These are phyloP conservation scores for Linum tenue DNA, from an alignment of 345 rosid species.

Conservation along the genomic window DNA sequence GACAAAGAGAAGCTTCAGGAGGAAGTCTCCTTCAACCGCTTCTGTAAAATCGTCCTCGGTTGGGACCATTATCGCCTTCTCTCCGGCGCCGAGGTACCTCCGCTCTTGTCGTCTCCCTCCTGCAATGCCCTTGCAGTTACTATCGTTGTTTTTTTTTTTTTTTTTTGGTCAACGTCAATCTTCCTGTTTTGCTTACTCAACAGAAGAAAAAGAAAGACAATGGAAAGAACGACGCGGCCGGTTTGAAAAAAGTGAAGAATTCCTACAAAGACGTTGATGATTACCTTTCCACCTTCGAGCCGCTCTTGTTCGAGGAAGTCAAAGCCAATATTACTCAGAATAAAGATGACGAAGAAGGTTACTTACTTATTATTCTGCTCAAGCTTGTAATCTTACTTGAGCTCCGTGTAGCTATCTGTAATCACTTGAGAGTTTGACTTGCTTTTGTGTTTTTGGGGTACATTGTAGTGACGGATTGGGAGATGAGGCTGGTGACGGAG, in stretches of 20 bases:
- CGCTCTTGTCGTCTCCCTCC: neutral
- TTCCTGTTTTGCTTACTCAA: neutral
- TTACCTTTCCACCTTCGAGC: constrained; percentile 74
- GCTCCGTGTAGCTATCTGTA: neutral
- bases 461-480: constrained; percentile 46
- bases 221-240: constrained; percentile 15
- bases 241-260: constrained; percentile 48
- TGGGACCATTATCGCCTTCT: constrained; percentile 75
- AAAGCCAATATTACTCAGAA: constrained; percentile 80
- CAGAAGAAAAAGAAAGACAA: constrained; percentile 15
- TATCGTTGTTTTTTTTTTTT: neutral
- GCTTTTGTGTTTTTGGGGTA: neutral
- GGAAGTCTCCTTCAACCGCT: constrained; percentile 51
- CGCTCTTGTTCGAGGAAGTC: constrained; percentile 82
- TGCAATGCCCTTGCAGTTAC: neutral
- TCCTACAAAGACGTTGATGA: constrained; percentile 63
- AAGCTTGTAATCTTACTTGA: neutral
- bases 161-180: neutral
- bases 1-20: constrained; percentile 50
- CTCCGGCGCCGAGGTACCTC: constrained; percentile 32
- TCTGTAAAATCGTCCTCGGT: constrained; percentile 56
- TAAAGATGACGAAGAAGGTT: constrained; percentile 72
- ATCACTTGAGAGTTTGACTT: neutral
- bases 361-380: constrained; percentile 14
- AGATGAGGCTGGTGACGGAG: constrained; percentile 57